A percentile compares a stretch with the other conserved stretches of the same genome.
Conservation (phyloP, 2,329 filamentous ascomycete genomes). For the Venturia oleaginea region DNA sequence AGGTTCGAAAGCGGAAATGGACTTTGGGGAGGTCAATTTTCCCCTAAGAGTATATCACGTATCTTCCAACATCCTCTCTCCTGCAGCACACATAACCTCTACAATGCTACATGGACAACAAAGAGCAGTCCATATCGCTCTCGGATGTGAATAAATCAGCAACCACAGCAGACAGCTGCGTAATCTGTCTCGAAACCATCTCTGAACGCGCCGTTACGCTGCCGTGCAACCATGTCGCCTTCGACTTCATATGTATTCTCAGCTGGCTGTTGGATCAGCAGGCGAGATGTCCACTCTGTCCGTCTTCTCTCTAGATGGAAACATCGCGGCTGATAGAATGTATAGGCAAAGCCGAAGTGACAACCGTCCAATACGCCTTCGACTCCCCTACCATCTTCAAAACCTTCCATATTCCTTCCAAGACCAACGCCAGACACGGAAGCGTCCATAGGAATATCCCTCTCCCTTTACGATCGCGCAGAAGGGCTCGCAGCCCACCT, state of each 20-base stretch:
- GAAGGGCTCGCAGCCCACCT: slow-evolving; percentile 19
- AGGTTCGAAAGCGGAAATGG: too few relatives aligned
- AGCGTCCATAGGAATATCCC: slow-evolving; percentile 6
- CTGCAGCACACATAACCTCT: not conserved
- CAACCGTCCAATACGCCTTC: slow-evolving; percentile 57
- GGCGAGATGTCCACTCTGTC: slow-evolving; percentile 72
- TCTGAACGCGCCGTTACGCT: slow-evolving; percentile 61
- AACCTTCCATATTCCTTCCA: slow-evolving; percentile 45
- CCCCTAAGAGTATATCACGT: too few relatives aligned
- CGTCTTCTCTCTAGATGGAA: slow-evolving; percentile 24
- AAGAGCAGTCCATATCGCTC: not conserved
- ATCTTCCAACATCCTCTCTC: not conserved
- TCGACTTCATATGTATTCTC: slow-evolving; percentile 76
- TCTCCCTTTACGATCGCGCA: slow-evolving; percentile 18
- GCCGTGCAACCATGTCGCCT: slow-evolving; percentile 72
- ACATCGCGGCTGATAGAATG: not conserved
- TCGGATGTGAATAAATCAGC: not conserved
- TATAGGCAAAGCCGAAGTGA: slow-evolving; percentile 43
- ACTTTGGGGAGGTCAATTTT: too few relatives aligned
- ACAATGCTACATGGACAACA: not conserved
- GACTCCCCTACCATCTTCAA: slow-evolving; percentile 45
- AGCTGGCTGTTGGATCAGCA: slow-evolving; percentile 66
- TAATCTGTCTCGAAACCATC: slow-evolving; percentile 76
- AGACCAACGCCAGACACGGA: slow-evolving; percentile 13
- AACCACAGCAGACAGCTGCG: slow-evolving; percentile 50